A percentile compares a stretch with the other conserved stretches of the same genome.
These are phyloP conservation scores for Aulographum hederae DNA, from an alignment of 2,329 filamentous ascomycete species.

Conservation along the genomic window DNA sequence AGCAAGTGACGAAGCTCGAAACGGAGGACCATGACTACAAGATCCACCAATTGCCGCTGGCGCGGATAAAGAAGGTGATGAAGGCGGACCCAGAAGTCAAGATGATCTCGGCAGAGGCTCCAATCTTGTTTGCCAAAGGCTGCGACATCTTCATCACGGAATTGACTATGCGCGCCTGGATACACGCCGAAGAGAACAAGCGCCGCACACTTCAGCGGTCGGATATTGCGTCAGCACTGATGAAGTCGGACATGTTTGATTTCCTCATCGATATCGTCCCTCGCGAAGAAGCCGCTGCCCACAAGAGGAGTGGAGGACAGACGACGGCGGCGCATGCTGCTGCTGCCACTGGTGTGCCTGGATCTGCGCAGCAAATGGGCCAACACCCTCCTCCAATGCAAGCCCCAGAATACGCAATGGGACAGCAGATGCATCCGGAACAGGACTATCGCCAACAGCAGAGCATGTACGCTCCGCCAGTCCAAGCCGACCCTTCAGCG, in stretches of 20 bases:
- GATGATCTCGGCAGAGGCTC: conserved; percentile 98
- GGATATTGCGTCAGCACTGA: conserved; percentile 86
- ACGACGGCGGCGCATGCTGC: conserved; percentile 13
- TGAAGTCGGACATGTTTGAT: conserved; percentile 99
- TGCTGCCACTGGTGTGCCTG: conserved; percentile 19
- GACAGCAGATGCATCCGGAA: conserved; percentile 38
- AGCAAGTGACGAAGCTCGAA: conserved; percentile 90
- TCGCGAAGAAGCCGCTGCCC: conserved; percentile 74
- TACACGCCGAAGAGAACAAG: conserved; percentile 98
- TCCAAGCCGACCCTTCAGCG: conserved; percentile 51
- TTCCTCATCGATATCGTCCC: conserved; percentile 98
- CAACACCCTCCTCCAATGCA: conserved; percentile 27
- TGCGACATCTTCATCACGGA: conserved; percentile 99
- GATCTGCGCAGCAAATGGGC: conserved; percentile 20
- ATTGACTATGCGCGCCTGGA: conserved; percentile 98
- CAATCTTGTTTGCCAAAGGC: conserved; percentile 93
- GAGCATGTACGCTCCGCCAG: conserved; percentile 66
- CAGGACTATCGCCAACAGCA: conserved; percentile 60
- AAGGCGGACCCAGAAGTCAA: conserved; percentile 98
- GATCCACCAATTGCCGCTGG: conserved; percentile 84
- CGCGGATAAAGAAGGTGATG: conserved; percentile 99
- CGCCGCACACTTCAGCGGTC: conserved; percentile 84
- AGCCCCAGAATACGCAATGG: conserved; percentile 36
- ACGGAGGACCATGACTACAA: conserved; percentile 96
- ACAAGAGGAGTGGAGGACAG: conserved; percentile 41